Evolutionary conservation across 495 filamentous ascomycete genomes (phyloP).

Genomic region (Aspergillus ellipticus): DNA sequence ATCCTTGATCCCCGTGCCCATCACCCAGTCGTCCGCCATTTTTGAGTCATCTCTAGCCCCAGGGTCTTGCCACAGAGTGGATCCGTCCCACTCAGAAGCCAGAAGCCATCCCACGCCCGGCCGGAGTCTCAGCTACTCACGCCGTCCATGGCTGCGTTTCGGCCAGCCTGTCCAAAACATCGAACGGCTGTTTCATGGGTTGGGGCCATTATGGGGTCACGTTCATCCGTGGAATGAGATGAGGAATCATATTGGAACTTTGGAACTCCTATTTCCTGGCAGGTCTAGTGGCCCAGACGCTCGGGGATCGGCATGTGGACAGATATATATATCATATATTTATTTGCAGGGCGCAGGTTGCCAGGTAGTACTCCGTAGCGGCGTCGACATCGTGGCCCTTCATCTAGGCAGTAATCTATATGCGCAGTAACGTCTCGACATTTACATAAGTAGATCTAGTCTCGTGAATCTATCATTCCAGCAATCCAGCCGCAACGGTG

Average conservation of each 20-base stretch:
- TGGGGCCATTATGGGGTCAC: background rate
- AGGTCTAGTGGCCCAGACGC: background rate
- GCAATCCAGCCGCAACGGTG: constrained; percentile 80
- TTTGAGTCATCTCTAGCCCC: background rate
- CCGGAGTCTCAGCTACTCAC: background rate
- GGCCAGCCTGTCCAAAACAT: background rate
- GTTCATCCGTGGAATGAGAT: no score
- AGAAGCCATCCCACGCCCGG: background rate
- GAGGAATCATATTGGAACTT: no score
- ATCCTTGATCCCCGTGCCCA: no score
- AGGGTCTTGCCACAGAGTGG: background rate
- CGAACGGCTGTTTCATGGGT: background rate
- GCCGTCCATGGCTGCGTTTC: background rate
- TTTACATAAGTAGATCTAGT: background rate
- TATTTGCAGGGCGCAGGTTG: no score
- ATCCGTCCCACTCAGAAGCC: constrained; percentile 1
- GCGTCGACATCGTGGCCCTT: no score
- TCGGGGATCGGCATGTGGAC: background rate
- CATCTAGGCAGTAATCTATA: background rate
- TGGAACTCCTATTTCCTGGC: background rate
- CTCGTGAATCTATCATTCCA: constrained; percentile 53
- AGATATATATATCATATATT: background rate
- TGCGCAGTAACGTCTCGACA: background rate
- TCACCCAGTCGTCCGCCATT: background rate
- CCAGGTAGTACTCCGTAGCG: no score